Percentiles rank a stretch among this genome's conserved stretches.
phyloP scores from a whole-genome alignment of 2,329 filamentous ascomycete species.

The Fusarium haematococcum region DNA sequence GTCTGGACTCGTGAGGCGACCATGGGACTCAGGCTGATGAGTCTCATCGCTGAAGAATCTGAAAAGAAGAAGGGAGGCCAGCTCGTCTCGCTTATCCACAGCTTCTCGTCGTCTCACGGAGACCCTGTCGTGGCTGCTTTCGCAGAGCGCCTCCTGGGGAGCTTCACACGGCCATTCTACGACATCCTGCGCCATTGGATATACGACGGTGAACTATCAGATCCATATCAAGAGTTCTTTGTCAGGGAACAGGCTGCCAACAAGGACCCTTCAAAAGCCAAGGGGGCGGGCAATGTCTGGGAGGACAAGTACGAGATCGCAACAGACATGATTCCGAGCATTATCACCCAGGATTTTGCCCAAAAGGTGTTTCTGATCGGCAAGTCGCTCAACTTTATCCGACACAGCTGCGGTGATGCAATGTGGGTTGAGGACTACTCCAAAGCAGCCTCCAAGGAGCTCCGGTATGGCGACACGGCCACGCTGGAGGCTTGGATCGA shows the following conservation, averaged over 20 bases:
- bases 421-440: slow-evolving; percentile 97
- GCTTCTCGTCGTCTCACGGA: slow-evolving; percentile 91
- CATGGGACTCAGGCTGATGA: slow-evolving; percentile 94
- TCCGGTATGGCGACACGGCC: slow-evolving; percentile 92
- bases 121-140: slow-evolving; percentile 95
- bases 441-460: slow-evolving; percentile 89
- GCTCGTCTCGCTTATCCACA: slow-evolving; percentile 92
- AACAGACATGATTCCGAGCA: slow-evolving; percentile 88
- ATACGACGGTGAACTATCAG: slow-evolving; percentile 97
- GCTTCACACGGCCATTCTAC: slow-evolving; percentile 95
- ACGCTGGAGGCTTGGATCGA: slow-evolving; percentile 94
- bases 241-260: slow-evolving; percentile 80
- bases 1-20: slow-evolving; percentile 98
- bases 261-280: slow-evolving; percentile 63
- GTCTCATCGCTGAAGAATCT: slow-evolving; percentile 91
- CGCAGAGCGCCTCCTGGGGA: slow-evolving; percentile 86
- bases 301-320: slow-evolving; percentile 95
- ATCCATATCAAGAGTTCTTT: slow-evolving; percentile 96
- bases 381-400: slow-evolving; percentile 97
- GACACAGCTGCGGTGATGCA: slow-evolving; percentile 93
- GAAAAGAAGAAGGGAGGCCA: slow-evolving; percentile 87
- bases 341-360: slow-evolving; percentile 92
- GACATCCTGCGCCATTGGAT: slow-evolving; percentile 97
- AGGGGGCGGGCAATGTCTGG: slow-evolving; percentile 90
- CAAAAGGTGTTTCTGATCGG: slow-evolving; percentile 97